Percentiles rank a stretch among this genome's conserved stretches.
Evolutionary conservation across 2,329 filamentous ascomycete genomes (phyloP).

Genomic region (Fusarium beomiforme): DNA sequence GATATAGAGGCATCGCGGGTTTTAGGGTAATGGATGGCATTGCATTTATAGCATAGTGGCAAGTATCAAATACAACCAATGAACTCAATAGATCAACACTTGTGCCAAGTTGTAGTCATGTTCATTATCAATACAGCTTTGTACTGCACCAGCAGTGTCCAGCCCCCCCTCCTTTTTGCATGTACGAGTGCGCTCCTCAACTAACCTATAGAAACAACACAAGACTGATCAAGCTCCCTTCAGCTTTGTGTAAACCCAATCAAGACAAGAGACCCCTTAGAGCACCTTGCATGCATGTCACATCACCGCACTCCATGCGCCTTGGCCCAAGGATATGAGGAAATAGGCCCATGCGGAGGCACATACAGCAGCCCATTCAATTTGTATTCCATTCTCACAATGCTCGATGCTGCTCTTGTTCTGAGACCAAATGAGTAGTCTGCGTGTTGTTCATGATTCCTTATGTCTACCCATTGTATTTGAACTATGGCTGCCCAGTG

Average conservation of each 20-base stretch:
- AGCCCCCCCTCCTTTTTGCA: neutral
- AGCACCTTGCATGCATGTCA: neutral
- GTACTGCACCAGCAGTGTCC: neutral
- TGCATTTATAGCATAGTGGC: neutral
- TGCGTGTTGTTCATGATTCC: conserved; percentile 4
- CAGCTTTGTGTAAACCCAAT: neutral
- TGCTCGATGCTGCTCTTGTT: conserved; percentile 3
- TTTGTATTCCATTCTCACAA: conserved; percentile 6
- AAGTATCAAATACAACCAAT: neutral
- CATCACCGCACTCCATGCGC: conserved; percentile 9
- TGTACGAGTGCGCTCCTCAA: conserved; percentile 7
- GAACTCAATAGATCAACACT: neutral
- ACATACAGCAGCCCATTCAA: neutral
- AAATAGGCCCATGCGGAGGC: neutral
- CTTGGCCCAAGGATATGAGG: neutral
- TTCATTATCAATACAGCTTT: conserved; percentile 21
- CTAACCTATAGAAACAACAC: neutral
- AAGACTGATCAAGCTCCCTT: neutral
- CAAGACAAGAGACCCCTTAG: conserved; percentile 1
- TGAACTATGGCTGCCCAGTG: conserved; percentile 6
- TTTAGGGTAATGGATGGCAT: neutral
- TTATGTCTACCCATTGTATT: conserved; percentile 5
- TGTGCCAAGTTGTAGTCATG: conserved; percentile 5
- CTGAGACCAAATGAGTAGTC: conserved; percentile 7
- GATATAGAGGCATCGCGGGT: neutral